Conservation (phyloP, 306 rosid species). For the Luffa acutangula region DNA sequence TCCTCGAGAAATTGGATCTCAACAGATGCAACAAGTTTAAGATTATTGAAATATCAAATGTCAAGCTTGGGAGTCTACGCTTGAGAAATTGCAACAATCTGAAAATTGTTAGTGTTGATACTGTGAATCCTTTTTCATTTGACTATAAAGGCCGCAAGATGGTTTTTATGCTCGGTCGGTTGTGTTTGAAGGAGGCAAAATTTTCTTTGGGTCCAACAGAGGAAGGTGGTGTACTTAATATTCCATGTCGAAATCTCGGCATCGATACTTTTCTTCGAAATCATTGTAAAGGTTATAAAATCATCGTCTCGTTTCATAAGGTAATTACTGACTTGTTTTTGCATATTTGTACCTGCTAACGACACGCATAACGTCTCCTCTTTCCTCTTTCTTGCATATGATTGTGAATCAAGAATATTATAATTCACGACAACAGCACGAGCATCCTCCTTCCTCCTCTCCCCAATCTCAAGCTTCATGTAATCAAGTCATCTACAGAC, state of each 20-base stretch:
- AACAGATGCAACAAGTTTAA: neutral
- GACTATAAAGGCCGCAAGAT: neutral
- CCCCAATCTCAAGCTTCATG: neutral
- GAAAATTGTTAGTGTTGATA: neutral
- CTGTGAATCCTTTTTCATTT: neutral
- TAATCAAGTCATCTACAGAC: neutral
- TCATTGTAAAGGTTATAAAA: neutral
- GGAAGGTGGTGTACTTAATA: neutral
- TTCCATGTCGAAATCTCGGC: neutral
- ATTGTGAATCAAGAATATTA: neutral
- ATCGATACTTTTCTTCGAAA: neutral
- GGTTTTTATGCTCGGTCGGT: neutral
- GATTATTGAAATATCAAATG: neutral
- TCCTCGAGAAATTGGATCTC: neutral
- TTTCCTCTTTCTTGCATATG: conserved; percentile 1
- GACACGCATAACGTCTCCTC: too few relatives aligned
- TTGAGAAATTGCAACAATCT: neutral
- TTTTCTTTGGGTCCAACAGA: neutral
- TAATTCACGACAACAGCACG: neutral
- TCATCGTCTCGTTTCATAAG: neutral
- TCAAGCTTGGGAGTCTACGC: neutral
- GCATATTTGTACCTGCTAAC: neutral
- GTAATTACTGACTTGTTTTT: neutral
- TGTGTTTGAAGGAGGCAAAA: neutral
- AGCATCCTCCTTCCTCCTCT: neutral